Conservation (phyloP, 441 rosid genomes). For the Biscutella laevigata region DNA sequence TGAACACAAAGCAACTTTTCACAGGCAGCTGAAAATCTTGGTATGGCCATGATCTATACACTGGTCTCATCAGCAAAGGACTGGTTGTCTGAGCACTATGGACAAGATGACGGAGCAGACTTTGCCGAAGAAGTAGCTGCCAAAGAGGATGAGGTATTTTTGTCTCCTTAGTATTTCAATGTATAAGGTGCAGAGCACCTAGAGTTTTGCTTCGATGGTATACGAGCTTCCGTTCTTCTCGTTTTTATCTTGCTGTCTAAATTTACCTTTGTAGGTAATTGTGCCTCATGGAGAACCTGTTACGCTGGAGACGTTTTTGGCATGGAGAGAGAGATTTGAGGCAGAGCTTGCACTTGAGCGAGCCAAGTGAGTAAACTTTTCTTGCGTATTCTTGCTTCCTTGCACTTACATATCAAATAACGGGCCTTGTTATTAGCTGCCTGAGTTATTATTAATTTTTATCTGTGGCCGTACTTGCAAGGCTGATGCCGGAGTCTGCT, state of each 20-base stretch:
- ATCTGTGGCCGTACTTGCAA: slow-evolving; percentile 22
- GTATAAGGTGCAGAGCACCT: slow-evolving; percentile 1
- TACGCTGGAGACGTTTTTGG: slow-evolving; percentile 80
- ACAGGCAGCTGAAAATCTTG: slow-evolving; percentile 88
- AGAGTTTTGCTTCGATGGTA: neutral
- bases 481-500: slow-evolving; percentile 93
- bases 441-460: slow-evolving; percentile 6
- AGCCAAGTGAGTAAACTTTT: slow-evolving; percentile 67
- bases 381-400: neutral
- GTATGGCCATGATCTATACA: slow-evolving; percentile 95
- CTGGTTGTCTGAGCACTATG: slow-evolving; percentile 77
- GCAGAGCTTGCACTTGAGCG: slow-evolving; percentile 95
- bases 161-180: slow-evolving; percentile 4
- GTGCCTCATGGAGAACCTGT: slow-evolving; percentile 99
- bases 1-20: slow-evolving; percentile 15
- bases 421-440: neutral
- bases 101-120: slow-evolving; percentile 47
- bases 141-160: slow-evolving; percentile 74
- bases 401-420: neutral
- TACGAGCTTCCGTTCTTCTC: neutral
- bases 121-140: slow-evolving; percentile 44
- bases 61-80: slow-evolving; percentile 85
- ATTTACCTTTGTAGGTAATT: slow-evolving; percentile 41
- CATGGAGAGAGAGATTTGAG: slow-evolving; percentile 95
- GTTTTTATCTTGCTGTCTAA: slow-evolving; percentile 6